Base-by-base conservation (phyloP, 495 filamentous ascomycete species). In the Gamarada debralockiae region DNA sequence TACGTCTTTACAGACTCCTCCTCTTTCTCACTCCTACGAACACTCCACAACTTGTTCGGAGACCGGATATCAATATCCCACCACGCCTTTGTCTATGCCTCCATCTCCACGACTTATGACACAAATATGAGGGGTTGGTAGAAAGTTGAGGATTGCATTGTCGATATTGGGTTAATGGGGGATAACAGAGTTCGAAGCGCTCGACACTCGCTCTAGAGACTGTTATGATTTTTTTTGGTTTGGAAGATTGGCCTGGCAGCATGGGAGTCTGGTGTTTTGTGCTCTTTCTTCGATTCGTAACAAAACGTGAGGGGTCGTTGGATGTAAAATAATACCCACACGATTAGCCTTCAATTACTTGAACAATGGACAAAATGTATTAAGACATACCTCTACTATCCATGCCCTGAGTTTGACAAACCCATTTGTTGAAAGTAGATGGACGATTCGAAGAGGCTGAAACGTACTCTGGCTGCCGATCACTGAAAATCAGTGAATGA, bases 1-100 rank as follows among this genome's bases (percentile, higher is more conserved):
- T 44, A 25, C 36, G 22, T 14, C 23, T 38, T 38, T 40, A 61
- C 77, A 95, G 89, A 92, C 91, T 71, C 90, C 90, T 71, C 81
- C 90, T 63, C 80, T 95, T 62, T 84, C 84, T 60, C 86, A 90
- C 57, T 84, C 86, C 15, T 89, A 86, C 69, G 87, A 92, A 57
- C 83, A 84, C 61, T 92, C 89, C 50, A 71, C 74, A 49, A 68
- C 72, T 62, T 72, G 83, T 70, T 75, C 85, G 62, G 71, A 86
- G 69, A 63, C 73, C 67, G 69, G 79, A 41, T 73, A 75, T 59
- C 70, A 74, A 55, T 87, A 85, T 65, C 85, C 85, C 23, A 75
- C 76, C 18, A 89, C 85, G 48, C 86, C 85, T 24, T 65, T 80
- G 40, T 86, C 83, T 13, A 84, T 85, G 75, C 83, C 84, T 14